Evolutionary conservation across 2,329 filamentous ascomycete species (phyloP), one percentile per base, ranked within the genome.

Genomic region (Emmonsiellopsis sp.): DNA sequence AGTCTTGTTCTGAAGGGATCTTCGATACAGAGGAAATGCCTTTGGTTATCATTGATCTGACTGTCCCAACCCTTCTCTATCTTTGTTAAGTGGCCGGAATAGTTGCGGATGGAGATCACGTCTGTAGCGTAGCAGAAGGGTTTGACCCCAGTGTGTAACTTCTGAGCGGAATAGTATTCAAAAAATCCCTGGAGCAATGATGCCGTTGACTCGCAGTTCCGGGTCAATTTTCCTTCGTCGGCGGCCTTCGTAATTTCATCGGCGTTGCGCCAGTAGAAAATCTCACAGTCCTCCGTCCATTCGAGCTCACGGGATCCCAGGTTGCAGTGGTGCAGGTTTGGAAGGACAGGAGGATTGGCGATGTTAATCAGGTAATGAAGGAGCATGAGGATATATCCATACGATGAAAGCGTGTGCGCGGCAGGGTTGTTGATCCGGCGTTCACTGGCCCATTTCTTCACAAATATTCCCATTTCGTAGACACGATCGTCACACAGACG

Each of bases 311-410:
- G 60, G 37, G 56, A 53, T 64, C 65, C 45, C 66, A 63, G 4
- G 70, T 70, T 9, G 72, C 72, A 7, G 68, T 77, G 55, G 53
- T 66, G 62, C 21, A 96, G 77, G 63, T 96, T 95, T 0, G 87
- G 88, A 54, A 88, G 83, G 14, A 96, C 86, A 52, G 89, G 88
- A 0, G 91, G 90, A 47, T 82, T 76, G 1, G 81, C 86, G 51
- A 95, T 69, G 61, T 95, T 95, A 63, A 93, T 83, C 32, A 95
- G 79, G 64, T 92, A 95, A 69, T 96, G 91, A 13, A 95, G 74
- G 4, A 94, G 84, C 90, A 96, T 95, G 40, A 95, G 73, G 5
- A 93, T 88, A 68, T 92, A 96, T 49, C 91, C 90, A 63, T 95
- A 95, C 59, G 87, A 92, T 51, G 87, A 91, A 14, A 96, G 74